These are phyloP conservation scores for Rhynchospora pubera DNA, from an alignment of 176 grass and related monocot genomes.

Conservation along the genomic window DNA sequence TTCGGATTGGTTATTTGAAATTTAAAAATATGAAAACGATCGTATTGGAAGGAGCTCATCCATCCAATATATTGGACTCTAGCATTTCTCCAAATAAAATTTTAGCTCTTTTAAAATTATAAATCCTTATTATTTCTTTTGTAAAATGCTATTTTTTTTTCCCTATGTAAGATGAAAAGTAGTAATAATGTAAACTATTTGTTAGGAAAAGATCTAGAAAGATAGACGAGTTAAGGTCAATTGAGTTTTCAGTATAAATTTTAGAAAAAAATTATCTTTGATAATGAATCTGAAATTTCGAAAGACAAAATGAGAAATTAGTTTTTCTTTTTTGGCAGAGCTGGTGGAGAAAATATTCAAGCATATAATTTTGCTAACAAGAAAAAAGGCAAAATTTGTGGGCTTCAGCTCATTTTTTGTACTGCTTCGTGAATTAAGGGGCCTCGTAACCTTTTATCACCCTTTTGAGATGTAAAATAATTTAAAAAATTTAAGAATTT, in stretches of 20 bases:
- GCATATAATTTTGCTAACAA: not conserved
- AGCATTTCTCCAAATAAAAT: too few species aligned
- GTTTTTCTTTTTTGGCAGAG: not conserved
- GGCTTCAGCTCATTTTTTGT: not conserved
- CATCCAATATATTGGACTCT: too few species aligned
- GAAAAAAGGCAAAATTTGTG: not conserved
- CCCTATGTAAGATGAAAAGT: not conserved
- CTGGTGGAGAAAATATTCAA: not conserved
- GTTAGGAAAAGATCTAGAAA: not conserved
- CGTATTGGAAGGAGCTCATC: too few species aligned
- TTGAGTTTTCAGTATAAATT: not conserved
- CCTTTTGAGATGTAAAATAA: not conserved
- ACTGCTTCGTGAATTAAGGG: not conserved
- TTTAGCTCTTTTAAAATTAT: not conserved
- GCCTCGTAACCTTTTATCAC: not conserved
- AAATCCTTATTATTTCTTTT: not conserved
- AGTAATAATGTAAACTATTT: not conserved
- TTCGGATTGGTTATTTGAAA: too few species aligned
- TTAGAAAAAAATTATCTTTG: not conserved
- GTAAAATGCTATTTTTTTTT: not conserved
- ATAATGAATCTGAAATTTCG: not conserved
- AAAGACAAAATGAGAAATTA: not conserved
- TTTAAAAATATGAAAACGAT: too few species aligned
- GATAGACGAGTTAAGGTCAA: not conserved
- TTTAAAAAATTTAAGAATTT: not conserved